Base-by-base conservation (phyloP, 2,329 filamentous ascomycete genomes). In the Biscogniauxia sp. region DNA sequence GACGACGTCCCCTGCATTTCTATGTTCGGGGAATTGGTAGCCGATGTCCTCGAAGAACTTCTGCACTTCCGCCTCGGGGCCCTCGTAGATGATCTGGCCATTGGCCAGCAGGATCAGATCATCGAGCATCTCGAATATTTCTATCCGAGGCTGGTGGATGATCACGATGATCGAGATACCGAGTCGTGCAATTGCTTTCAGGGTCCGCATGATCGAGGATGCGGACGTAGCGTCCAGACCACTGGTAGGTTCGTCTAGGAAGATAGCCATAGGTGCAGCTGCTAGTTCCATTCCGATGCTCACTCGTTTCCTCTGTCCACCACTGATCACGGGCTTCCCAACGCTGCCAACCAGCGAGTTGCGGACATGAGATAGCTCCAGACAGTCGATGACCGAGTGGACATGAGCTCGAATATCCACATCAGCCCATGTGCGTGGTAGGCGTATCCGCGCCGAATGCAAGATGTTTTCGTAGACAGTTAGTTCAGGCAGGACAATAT, bases 381-480 rank as follows among this genome's bases (percentile, higher is more conserved):
- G 68, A 56, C 82, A 86, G 56, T 80, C 79, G 28, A 86, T 79
- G n/a, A 86, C 75, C 5, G 80, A 76, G 54, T 86, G 78, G n/a
- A 86, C 83, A 61, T 85, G 82, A 19, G 76, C 72, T 45, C 80
- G 72, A 45, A 86, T 81, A 2, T 84, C 80, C 13, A 63, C 65
- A 45, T 81, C 77, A 3, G 72, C 75, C 83, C 82, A 86, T 4
- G 75, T 79, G 1, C 78, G 73, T 0, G 84, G 83, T 15, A 87
- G 73, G 17, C 82, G 78, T 37, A 85, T 77, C 15, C 79, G 77
- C 17, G 84, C 85, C 0, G 83, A 85, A 63, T 87, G 84, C 4
- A 86, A 73, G 51, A 88, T 85, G 60, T 87, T 88, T 69, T 88
- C 85, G 55, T 80, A 79, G 5, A 88, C 84, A 0, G 84, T 88